Conservation (phyloP, 495 filamentous ascomycete genomes). For the Neurospora tetraspora region DNA sequence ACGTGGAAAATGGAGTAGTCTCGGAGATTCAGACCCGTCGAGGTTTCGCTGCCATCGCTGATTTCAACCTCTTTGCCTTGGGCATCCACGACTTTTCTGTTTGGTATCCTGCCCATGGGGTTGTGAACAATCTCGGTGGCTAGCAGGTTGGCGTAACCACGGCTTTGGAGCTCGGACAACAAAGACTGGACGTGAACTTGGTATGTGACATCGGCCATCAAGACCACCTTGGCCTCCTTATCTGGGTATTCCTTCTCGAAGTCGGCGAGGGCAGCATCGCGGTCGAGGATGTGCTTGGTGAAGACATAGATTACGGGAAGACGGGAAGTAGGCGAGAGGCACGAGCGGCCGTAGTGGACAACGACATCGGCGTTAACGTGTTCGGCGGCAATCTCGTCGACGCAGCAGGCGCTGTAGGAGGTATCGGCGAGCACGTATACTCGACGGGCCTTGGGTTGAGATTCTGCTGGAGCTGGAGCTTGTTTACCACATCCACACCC, state of each 20-base stretch:
- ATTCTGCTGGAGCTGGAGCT: not conserved
- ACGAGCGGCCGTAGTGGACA: slow-evolving; percentile 90
- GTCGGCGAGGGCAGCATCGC: slow-evolving; percentile 43
- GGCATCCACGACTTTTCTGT: slow-evolving; percentile 44
- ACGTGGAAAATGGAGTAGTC: slow-evolving; percentile 85
- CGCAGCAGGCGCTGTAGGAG: slow-evolving; percentile 93
- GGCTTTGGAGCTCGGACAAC: slow-evolving; percentile 34
- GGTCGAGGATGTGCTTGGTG: slow-evolving; percentile 56
- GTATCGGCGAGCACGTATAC: slow-evolving; percentile 90
- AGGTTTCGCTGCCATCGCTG: not conserved
- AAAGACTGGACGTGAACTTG: slow-evolving; percentile 55
- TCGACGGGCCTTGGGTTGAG: slow-evolving; percentile 9
- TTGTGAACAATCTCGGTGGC: slow-evolving; percentile 65
- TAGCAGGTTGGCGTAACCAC: slow-evolving; percentile 62
- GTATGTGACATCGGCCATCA: slow-evolving; percentile 89
- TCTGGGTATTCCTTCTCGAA: slow-evolving; percentile 63
- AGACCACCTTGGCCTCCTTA: slow-evolving; percentile 51
- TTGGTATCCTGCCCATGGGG: slow-evolving; percentile 75
- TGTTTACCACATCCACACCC: not conserved
- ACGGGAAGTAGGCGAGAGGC: slow-evolving; percentile 79
- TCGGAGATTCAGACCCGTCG: slow-evolving; percentile 39
- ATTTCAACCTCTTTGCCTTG: not conserved
- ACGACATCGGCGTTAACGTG: slow-evolving; percentile 86
- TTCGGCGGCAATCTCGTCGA: slow-evolving; percentile 94
- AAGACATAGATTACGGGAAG: slow-evolving; percentile 91